Base-by-base conservation (phyloP, 1,139 yeast species). In the Hemisphaericaspora subhashii region DNA sequence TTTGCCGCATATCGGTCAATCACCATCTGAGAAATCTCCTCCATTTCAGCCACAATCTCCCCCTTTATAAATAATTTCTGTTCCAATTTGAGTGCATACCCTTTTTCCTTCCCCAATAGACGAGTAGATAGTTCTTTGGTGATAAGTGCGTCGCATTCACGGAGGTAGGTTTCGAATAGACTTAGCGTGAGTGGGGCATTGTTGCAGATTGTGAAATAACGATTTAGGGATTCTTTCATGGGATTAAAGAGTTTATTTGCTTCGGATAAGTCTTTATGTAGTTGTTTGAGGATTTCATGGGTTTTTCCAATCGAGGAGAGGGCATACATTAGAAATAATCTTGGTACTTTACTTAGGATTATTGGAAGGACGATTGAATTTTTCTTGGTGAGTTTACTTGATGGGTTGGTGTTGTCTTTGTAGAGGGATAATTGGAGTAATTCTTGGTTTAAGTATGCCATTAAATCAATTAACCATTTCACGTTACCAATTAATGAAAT, bases 401-500 rank as follows among this genome's bases (percentile, higher is more conserved):
- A 45, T 11, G 27, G n/a, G 7, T 52, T 36, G 1, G 58, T 53
- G 36, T 54, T 47, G 21, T 50, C 49, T 35, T 53, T 51, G 23
- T 53, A 46, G 42, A 54, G 52, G 14, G 63, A 47, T 16, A 71
- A 52, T 36, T 70, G 74, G 14, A 78, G 61, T 16, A 88, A 57
- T 47, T 87, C 95, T 55, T 87, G 94, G 42, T 80, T 77, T 33
- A 84, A 57, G 44, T 76, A 78, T 0, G 80, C 76, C 50, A 86
- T 67, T 41, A 86, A 72, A 54, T 87, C 95, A 30, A 85, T 69
- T 42, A 83, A 71, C 95, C 95, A 88, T 48, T 86, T 74, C n/a
- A 83, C 74, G 30, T 81, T 75, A 0, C 96, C 95, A 15, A 85
- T 58, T 37, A 84, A 69, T 14, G 85, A 76, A 41, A 81, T 62